Evolutionary conservation across 495 filamentous ascomycete species (phyloP).

Genomic region (Podospora appendiculata): DNA sequence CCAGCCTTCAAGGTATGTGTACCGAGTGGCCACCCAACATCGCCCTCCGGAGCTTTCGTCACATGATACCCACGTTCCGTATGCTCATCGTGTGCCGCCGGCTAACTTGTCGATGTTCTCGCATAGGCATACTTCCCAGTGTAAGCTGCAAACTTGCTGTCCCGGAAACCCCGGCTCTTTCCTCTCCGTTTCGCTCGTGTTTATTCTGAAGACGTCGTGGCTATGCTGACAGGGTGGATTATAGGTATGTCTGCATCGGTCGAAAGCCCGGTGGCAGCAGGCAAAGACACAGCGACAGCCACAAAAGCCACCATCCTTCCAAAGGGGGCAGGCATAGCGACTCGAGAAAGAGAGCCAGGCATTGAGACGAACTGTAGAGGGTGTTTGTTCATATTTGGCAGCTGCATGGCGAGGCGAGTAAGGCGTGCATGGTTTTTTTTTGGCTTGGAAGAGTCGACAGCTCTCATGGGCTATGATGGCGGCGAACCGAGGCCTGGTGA

Average conservation of each 20-base stretch:
- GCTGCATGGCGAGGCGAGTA: slow-evolving; percentile 1
- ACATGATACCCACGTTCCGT: background rate
- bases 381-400: background rate
- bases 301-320: slow-evolving; percentile 12
- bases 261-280: slow-evolving; percentile 35
- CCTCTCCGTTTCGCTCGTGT: no score
- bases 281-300: slow-evolving; percentile 12
- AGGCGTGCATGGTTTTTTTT: background rate
- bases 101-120: background rate
- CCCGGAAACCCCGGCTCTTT: no score
- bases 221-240: slow-evolving; percentile 7
- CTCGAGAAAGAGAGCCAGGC: slow-evolving; percentile 5
- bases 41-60: no score
- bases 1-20: slow-evolving; percentile 49
- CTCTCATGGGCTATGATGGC: background rate
- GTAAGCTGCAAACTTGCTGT: slow-evolving; percentile 35
- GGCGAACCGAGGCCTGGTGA: background rate
- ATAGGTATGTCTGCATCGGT: slow-evolving; percentile 48
- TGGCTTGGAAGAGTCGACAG: background rate
- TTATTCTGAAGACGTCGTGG: background rate
- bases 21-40: background rate
- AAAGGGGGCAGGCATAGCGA: slow-evolving; percentile 19
- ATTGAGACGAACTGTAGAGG: background rate
- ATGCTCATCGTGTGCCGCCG: background rate
- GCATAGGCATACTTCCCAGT: slow-evolving; percentile 63